Base-by-base conservation (phyloP, 805 yeast species). In the Myxozyma monticola region DNA sequence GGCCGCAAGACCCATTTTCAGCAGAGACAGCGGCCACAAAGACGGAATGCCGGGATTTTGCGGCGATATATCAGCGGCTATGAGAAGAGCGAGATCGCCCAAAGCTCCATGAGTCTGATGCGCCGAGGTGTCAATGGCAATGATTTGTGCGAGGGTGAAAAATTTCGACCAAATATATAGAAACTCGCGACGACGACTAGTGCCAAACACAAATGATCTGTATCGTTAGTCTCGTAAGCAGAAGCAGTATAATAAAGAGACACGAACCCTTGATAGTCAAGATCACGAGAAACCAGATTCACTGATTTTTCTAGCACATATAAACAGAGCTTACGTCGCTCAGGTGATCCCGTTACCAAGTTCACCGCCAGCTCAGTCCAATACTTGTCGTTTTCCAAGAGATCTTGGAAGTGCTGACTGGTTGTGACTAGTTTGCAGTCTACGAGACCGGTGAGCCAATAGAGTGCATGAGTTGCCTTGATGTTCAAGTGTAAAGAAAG, bases 101-200 rank as follows among this genome's bases (percentile, higher is more conserved):
- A 41, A 18, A 24, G 53, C 17, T 14, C 40, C 24, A 22, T 30
- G 43, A 0, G 90, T 81, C 66, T 90, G 96, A 60, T 90, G 89
- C 60, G 87, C 68, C 0, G 96, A 85, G 0, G 96, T 81, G 64
- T 89, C 96, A 34, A 89, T 76, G 1, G 88, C 93, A 24, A 87
- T 69, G 40, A 89, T 85, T 62, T 89, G 96, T 60, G 79, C 84
- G 12, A 89, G 68, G 0, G 96, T 86, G 24, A 80, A 73, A 61
- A 74, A 89, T 51, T 86, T 75, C 37, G 78, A 74, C 96, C 96
- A 89, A 20, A 80, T 76, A 4, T 68, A 70, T 17, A 77, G 61
- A 36, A 73, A 71, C 14, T 42, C 44, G 35, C 25, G 17, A 48
- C 48, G 37, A 10, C 18, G 36, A 4, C 20, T 2, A 12, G 20